Evolutionary conservation across 2,329 filamentous ascomycete species (phyloP).

Genomic region (Sporothrix luriei): DNA sequence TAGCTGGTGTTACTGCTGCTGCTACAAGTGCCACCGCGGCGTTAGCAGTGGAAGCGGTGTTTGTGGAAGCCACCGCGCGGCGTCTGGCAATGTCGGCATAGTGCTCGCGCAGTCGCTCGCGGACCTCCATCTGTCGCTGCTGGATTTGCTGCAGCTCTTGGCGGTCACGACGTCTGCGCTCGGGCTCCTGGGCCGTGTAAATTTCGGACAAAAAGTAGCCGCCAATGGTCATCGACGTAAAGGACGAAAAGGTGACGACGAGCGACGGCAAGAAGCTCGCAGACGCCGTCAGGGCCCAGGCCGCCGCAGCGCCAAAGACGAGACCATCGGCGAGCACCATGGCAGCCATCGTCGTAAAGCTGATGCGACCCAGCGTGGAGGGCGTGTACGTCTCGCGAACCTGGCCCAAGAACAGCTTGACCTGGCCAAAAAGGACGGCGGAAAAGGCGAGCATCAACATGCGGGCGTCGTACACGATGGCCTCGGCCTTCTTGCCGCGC

Average conservation of each 20-base stretch:
- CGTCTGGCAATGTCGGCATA: slow-evolving; percentile 37
- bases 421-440: slow-evolving; percentile 61
- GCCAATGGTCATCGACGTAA: slow-evolving; percentile 61
- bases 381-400: slow-evolving; percentile 68
- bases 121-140: slow-evolving; percentile 40
- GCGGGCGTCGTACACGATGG: slow-evolving; percentile 59
- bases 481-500: slow-evolving; percentile 62
- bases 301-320: slow-evolving; percentile 58
- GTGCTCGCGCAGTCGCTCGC: slow-evolving; percentile 33
- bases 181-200: slow-evolving; percentile 62
- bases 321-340: slow-evolving; percentile 67
- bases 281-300: slow-evolving; percentile 59
- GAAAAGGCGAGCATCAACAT: slow-evolving; percentile 62
- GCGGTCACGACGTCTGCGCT: slow-evolving; percentile 51
- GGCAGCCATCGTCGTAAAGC: slow-evolving; percentile 62
- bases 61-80: not conserved
- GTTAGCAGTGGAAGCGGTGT: not conserved
- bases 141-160: slow-evolving; percentile 40
- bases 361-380: slow-evolving; percentile 67
- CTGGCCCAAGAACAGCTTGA: slow-evolving; percentile 63
- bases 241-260: slow-evolving; percentile 55
- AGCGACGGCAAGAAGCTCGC: slow-evolving; percentile 61
- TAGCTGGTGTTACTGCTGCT: not conserved
- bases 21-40: slow-evolving; percentile 25
- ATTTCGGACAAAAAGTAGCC: slow-evolving; percentile 63